Percentiles rank a stretch among this genome's conserved stretches.
phyloP scores from a whole-genome alignment of 352 stramenopile species.

The Phytophthora europaea region DNA sequence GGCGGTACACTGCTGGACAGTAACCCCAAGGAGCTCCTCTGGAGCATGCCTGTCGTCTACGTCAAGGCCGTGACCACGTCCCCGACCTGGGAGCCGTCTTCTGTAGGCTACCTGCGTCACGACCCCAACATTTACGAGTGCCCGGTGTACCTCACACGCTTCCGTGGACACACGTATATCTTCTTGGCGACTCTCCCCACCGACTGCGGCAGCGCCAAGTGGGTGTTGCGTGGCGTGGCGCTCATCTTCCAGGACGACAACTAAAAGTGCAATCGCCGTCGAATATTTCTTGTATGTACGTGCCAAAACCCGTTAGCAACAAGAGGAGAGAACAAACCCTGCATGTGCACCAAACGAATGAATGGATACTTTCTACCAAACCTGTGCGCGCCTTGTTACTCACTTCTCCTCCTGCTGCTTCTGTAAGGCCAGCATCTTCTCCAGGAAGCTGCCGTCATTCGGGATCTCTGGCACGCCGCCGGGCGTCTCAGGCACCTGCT shows the following conservation, averaged over 20 bases:
- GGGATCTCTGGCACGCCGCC: constrained; percentile 80
- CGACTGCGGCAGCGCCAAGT: constrained; percentile 92
- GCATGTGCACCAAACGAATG: constrained; percentile 18
- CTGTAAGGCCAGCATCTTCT: constrained; percentile 75
- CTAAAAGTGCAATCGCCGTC: constrained; percentile 49
- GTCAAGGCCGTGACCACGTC: constrained; percentile 96
- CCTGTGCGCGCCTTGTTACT: constrained; percentile 4
- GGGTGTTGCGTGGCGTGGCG: constrained; percentile 94
- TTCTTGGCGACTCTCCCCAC: constrained; percentile 97
- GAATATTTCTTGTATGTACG: constrained; percentile 19
- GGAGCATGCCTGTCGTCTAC: constrained; percentile 94
- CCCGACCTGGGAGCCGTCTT: constrained; percentile 94
- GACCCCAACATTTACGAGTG: constrained; percentile 95
- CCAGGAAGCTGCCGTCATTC: constrained; percentile 86
- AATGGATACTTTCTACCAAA: constrained; percentile 15
- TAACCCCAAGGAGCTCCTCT: constrained; percentile 96
- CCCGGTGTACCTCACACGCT: constrained; percentile 98
- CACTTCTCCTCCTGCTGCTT: constrained; percentile 46
- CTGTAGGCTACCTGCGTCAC: constrained; percentile 96
- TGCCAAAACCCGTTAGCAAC: constrained; percentile 15
- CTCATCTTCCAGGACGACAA: constrained; percentile 97
- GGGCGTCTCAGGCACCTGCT: constrained; percentile 59
- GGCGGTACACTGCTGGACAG: constrained; percentile 93
- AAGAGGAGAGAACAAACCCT: constrained; percentile 7
- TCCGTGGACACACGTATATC: constrained; percentile 96